Evolutionary conservation across 805 yeast genomes (phyloP), one percentile per base, ranked within the genome.

Genomic region (Candida glaebosa): DNA sequence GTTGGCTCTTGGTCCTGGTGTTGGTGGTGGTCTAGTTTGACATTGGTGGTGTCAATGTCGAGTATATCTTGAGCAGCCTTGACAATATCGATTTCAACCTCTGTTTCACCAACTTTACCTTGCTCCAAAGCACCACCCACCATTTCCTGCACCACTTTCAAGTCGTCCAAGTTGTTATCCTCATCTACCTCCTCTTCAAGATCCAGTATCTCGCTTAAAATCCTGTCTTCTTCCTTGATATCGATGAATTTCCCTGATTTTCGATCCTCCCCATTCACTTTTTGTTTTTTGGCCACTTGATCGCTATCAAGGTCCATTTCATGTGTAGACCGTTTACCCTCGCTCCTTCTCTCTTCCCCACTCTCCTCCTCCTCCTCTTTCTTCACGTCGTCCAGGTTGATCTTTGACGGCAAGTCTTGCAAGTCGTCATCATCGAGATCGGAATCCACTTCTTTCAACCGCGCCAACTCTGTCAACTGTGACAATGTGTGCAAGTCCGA

Each of bases 401-500:
- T 33, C 14, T 22, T 20, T 39, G 18, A 9, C 5, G 38, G 38
- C n/a, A 35, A n/a, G 24, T 35, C 38, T 8, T 24, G 38, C 31
- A 35, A 35, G 16, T 43, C 43, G 41, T 44, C 33, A 5, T 49
- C 58, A 31, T 50, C 58, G 9, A 60, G 61, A 34, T 60, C 67
- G 4, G 67, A 56, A 48, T 66, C 68, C 8, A 63, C 65, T 16
- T 62, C 72, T 44, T 60, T 60, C 41, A 65, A 49, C 24, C 65
- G 50, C 3, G 76, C 75, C 48, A 72, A 56, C 41, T 60, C 71
- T 19, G 71, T 65, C 46, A 74, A 61, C 52, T 67, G 59, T 6
- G 75, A 67, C 36, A 69, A 58, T 4, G 65, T 60, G 39, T 57
- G 59, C 47, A 69, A 59, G 46, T 69, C 75, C 44, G 66, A 61